A percentile compares a stretch with the other conserved stretches of the same genome.
phyloP scores from a whole-genome alignment of 768 basidiomycete species.

The Coprinopsis cinerea region DNA sequence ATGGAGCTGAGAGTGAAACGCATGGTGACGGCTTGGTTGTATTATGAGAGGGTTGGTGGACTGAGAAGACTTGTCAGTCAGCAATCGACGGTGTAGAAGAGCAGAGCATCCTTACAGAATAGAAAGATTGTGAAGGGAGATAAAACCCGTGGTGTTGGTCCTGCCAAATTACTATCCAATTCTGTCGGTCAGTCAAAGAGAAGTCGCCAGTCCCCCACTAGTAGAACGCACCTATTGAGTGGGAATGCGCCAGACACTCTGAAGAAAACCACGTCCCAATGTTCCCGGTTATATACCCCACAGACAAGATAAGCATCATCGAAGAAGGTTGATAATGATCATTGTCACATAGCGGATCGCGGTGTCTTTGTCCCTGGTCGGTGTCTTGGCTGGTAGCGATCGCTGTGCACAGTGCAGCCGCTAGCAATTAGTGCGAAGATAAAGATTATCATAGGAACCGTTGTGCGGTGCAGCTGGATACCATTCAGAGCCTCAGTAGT shows the following conservation, averaged over 20 bases:
- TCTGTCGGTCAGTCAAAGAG: not conserved
- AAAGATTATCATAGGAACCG: too few species aligned
- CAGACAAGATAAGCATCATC: too few species aligned
- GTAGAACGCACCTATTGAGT: not conserved
- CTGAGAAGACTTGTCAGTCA: not conserved
- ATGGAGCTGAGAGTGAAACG: not conserved
- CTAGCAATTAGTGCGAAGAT: too few species aligned
- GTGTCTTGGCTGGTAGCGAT: too few species aligned
- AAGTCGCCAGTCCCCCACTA: not conserved
- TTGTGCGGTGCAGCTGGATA: too few species aligned
- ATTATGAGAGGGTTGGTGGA: not conserved
- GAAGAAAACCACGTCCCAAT: not conserved
- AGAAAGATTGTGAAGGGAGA: not conserved
- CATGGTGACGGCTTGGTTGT: not conserved
- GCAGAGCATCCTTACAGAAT: not conserved
- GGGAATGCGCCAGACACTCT: conserved; percentile 8
- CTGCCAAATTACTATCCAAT: not conserved
- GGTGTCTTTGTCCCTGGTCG: too few species aligned
- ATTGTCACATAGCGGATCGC: too few species aligned
- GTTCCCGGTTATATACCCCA: not conserved
- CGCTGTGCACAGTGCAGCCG: too few species aligned
- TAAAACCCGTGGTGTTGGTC: not conserved
- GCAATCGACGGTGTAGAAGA: not conserved
- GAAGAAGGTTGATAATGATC: too few species aligned
- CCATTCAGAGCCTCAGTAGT: too few species aligned